These are phyloP conservation scores for Clitocybe nebularis DNA, from an alignment of 1,284 basidiomycete genomes.

Conservation along the genomic window DNA sequence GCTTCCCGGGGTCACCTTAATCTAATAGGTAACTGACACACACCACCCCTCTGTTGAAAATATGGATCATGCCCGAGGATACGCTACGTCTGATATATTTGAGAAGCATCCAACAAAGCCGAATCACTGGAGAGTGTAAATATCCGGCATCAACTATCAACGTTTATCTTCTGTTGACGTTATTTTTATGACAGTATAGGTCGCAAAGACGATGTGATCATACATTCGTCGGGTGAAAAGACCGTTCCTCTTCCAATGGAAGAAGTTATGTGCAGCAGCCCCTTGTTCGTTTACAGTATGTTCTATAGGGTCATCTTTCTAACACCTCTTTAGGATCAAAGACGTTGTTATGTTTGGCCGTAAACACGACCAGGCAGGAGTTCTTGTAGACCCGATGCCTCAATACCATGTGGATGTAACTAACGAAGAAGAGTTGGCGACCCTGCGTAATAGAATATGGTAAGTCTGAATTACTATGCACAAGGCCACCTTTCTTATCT, in stretches of 20 bases:
- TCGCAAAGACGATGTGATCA: constrained; percentile 34
- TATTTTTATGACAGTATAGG: no score
- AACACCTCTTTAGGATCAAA: constrained; percentile 22
- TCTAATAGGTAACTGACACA: constrained; percentile 9
- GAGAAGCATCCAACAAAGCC: constrained; percentile 27
- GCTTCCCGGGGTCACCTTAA: background rate
- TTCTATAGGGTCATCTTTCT: background rate
- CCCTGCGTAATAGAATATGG: constrained; percentile 35
- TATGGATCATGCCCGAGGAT: constrained; percentile 27
- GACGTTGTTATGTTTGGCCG: constrained; percentile 38
- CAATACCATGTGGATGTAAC: constrained; percentile 24
- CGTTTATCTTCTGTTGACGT: no score
- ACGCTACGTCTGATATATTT: constrained; percentile 30
- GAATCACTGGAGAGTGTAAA: constrained; percentile 26
- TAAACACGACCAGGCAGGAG: constrained; percentile 32
- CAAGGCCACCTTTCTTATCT: no score
- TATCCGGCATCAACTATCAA: background rate
- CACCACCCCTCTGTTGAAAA: constrained; percentile 26
- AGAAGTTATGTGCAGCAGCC: constrained; percentile 24
- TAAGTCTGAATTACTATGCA: constrained; percentile 15
- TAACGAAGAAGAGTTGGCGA: constrained; percentile 23
- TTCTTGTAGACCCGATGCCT: constrained; percentile 33
- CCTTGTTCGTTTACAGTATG: constrained; percentile 20
- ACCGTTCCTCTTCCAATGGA: constrained; percentile 37
- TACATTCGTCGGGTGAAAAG: constrained; percentile 37